phyloP scores from a whole-genome alignment of 2,329 filamentous ascomycete species.

The Talaromyces amestolkiae region DNA sequence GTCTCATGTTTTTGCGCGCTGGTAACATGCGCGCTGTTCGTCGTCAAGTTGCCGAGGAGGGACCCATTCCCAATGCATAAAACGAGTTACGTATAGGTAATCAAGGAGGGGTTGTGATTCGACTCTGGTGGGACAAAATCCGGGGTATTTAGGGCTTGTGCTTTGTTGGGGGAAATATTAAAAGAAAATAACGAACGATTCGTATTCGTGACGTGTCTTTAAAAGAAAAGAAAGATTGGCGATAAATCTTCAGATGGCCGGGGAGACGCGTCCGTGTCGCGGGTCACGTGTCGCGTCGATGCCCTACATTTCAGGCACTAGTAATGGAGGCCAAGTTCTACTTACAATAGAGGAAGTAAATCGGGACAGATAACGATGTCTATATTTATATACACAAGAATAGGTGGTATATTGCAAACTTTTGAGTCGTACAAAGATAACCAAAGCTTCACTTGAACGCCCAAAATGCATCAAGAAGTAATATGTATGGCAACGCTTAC shows the following conservation, averaged over 20 bases:
- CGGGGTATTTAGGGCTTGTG: not conserved
- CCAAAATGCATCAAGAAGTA: conserved; percentile 9
- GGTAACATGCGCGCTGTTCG: not conserved
- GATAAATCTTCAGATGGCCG: not conserved
- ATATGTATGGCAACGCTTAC: conserved; percentile 24
- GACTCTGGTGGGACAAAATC: not conserved
- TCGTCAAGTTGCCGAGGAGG: not conserved
- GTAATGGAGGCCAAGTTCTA: not conserved
- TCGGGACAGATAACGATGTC: not conserved
- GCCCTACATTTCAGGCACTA: conserved; percentile 3
- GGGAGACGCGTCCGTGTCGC: conserved; percentile 18
- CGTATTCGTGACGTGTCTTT: not conserved
- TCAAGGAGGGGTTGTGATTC: not conserved
- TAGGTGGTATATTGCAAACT: conserved; percentile 12
- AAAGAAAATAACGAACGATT: not conserved
- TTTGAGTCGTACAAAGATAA: conserved; percentile 4
- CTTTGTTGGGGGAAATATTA: not conserved
- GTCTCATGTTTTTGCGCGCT: not conserved
- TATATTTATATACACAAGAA: not conserved
- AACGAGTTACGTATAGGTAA: not conserved
- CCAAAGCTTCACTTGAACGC: conserved; percentile 10
- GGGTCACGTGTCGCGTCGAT: conserved; percentile 9
- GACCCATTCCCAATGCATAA: not conserved
- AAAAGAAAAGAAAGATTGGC: not conserved
- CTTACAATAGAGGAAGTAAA: not conserved